These are phyloP conservation scores for Vinca minor DNA, from an alignment of 257 asterid species.

Conservation along the genomic window DNA sequence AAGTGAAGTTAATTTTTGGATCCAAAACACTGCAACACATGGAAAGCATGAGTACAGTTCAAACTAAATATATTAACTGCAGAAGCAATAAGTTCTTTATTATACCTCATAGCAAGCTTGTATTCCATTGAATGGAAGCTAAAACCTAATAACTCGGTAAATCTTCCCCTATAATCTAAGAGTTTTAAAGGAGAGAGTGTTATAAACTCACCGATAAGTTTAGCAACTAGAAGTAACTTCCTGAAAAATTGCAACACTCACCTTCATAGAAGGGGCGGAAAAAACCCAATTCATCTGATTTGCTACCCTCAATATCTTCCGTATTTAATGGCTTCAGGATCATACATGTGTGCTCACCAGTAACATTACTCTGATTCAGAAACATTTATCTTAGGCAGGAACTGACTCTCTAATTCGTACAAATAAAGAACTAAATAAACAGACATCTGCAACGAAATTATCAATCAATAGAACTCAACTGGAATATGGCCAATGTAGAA, in stretches of 20 bases:
- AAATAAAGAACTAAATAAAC: conserved; percentile 2
- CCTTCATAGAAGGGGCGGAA: conserved; percentile 67
- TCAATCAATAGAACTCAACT: conserved; percentile 33
- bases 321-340: conserved; percentile 62
- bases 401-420: conserved; percentile 12
- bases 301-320: conserved; percentile 65
- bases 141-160: conserved; percentile 38
- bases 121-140: conserved; percentile 69
- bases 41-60: conserved; percentile 18
- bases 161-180: conserved; percentile 60
- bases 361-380: conserved; percentile 49
- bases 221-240: conserved; percentile 4
- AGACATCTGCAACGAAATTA: conserved; percentile 2
- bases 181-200: conserved; percentile 3
- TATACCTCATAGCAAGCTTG: conserved; percentile 97
- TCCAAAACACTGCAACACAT: conserved; percentile 69
- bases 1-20: conserved; percentile 61
- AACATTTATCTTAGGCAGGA: conserved; percentile 16
- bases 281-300: conserved; percentile 57
- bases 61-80: conserved; percentile 13
- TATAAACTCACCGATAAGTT: not conserved
- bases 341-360: conserved; percentile 96
- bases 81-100: conserved; percentile 6
- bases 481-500: conserved; percentile 69
- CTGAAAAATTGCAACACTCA: conserved; percentile 10